Base-by-base conservation (phyloP, 139 green algal genomes). In the Pleodorina starrii region DNA sequence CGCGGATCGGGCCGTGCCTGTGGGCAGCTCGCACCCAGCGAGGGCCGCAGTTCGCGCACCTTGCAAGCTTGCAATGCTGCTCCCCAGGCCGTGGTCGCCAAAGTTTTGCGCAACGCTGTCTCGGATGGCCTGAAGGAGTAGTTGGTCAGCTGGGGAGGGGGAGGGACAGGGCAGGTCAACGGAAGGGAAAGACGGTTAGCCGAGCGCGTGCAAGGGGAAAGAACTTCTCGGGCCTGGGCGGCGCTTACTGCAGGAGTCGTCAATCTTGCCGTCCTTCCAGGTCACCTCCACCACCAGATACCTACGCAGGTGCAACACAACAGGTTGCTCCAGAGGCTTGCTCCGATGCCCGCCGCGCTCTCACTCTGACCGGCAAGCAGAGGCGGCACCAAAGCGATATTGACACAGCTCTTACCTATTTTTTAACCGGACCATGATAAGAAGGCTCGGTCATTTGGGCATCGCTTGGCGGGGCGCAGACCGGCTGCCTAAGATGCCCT, bases 351-450 rank as follows among this genome's bases (percentile, higher is more conserved):
- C 29, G 25, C 54, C 54, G 2, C 25, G 25, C 29, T 66, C 6
- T 66, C 21, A 12, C 25, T 66, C 2, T 12, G 25, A 25, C 3
- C 7, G 54, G 25, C 5, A 66, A 32, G 29, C 29, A 66, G 17
- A 27, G 25, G 25, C 25, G 25, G 25, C 29, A 5, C 7, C 9
- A 12, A 66, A 25, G 25, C 5, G 2, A 66, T 25, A 66, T 66
- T 27, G 5, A 48, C n/a, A n/a, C n/a, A n/a, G n/a, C n/a, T n/a
- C 38, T 1, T 19, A 73, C 78, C 78, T 85, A 27, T 85, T 85
- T 40, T 85, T 85, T 25, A 85, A 46, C 19, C 78, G 78, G 36
- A 85, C 78, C 78, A 85, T 85, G 4, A 11, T 3, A 25, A n/a
- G n/a, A n/a, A n/a, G n/a, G n/a, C n/a, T n/a, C n/a, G n/a, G n/a